Evolutionary conservation across 2,329 filamentous ascomycete species (phyloP), one percentile per base, ranked within the genome.

Genomic region (Alternaria brassicicola): DNA sequence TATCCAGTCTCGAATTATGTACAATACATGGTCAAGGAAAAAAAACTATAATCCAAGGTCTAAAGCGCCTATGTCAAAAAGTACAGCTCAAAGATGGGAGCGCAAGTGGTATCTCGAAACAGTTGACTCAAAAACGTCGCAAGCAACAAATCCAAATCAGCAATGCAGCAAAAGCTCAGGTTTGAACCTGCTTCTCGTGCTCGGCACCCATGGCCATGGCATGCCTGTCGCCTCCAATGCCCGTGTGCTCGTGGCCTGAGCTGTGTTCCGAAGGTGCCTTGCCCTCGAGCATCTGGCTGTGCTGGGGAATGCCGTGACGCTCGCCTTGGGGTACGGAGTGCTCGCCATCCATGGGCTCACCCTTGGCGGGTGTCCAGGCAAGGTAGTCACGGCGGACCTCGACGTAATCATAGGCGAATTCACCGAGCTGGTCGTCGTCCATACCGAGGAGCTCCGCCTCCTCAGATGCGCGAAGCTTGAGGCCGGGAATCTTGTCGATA

Each of bases 381-480:
- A 95, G 86, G 83, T 93, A 95, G 79, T 95, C 91, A 71, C 91
- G 88, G 73, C 91, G 89, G 58, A 94, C 90, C 84, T 95, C 91
- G 65, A 95, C 91, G 77, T 94, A 95, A 77, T 95, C 91, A 82
- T 94, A 94, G 12, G 91, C 91, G 75, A 94, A 95, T 79, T 95
- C 91, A 78, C 91, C 91, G 68, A 94, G 90, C 80, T 95, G 91
- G 79, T 94, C 91, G 74, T 94, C 91, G 72, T 95, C 91, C 90
- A 94, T 93, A 67, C 91, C 91, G 55, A 94, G 86, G 12, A 94
- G 86, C 78, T 95, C 91, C 23, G 91, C 91, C 78, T 93, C 89
- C 72, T 93, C 90, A 25, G 86, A 89, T 8, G 91, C 90, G 57
- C 91, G 90, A 43, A 95, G 89, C 76, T 92, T 86, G 19, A 95